Conservation (phyloP, 129 eudicot genomes). For the Flaveria brownii region DNA sequence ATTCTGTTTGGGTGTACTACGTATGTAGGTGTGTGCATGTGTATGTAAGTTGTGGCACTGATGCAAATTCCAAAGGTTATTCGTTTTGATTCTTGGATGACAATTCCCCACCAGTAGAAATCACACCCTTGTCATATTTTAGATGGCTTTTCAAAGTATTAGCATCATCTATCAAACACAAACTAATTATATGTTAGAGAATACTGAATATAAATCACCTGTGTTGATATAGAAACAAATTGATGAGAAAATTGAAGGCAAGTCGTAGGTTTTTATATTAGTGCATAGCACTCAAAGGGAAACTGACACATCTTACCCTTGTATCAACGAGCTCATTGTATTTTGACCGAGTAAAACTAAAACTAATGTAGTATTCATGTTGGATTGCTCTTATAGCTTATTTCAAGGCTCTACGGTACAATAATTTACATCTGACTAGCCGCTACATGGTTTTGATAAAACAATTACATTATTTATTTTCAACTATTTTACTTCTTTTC, state of each 20-base stretch:
- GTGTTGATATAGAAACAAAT: not conserved
- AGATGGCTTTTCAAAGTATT: conserved; percentile 63
- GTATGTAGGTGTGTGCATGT: not conserved
- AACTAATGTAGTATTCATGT: conserved; percentile 43
- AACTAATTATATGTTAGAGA: conserved; percentile 5
- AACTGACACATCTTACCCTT: conserved; percentile 43
- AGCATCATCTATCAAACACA: conserved; percentile 44
- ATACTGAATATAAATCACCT: not conserved
- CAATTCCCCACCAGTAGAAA: conserved; percentile 61
- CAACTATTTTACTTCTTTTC: conserved; percentile 16
- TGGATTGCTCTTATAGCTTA: conserved; percentile 1
- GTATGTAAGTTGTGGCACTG: conserved; percentile 19
- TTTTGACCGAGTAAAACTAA: conserved; percentile 43
- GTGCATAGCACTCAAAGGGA: not conserved
- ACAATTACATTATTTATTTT: conserved; percentile 29
- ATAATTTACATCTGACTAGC: conserved; percentile 8
- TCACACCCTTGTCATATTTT: conserved; percentile 56
- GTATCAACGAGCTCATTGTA: conserved; percentile 44
- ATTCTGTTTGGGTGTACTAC: not conserved
- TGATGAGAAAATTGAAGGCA: not conserved
- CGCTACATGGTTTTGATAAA: not conserved
- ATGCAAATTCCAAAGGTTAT: conserved; percentile 33
- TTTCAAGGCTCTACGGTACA: conserved; percentile 4
- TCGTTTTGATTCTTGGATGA: conserved; percentile 50
- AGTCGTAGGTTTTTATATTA: not conserved